These are phyloP conservation scores for Tolypocladium capitatum DNA, from an alignment of 2,329 filamentous ascomycete genomes.

Conservation along the genomic window DNA sequence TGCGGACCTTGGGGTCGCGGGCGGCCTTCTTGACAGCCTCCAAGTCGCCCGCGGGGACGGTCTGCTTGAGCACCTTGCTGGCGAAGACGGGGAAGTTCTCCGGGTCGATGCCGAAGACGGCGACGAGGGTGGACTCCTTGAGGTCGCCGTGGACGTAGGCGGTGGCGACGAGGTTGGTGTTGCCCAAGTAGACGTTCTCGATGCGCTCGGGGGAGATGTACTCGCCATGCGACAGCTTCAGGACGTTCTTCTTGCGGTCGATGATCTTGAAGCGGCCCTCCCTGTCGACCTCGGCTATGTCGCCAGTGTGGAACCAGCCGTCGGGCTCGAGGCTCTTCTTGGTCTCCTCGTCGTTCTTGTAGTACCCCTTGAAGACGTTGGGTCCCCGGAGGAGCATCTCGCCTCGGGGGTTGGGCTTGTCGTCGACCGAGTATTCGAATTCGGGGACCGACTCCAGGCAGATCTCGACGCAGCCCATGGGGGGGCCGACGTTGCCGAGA, in stretches of 20 bases:
- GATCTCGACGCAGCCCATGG: constrained; percentile 54
- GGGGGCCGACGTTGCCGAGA: constrained; percentile 68
- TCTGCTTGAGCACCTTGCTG: constrained; percentile 58
- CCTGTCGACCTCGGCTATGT: constrained; percentile 76
- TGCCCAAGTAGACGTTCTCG: constrained; percentile 85
- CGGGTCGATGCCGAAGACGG: constrained; percentile 77
- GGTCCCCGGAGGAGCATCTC: constrained; percentile 76
- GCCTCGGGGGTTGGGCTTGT: constrained; percentile 81
- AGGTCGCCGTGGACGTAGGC: constrained; percentile 88
- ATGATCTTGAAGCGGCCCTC: constrained; percentile 83
- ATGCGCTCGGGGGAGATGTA: constrained; percentile 96
- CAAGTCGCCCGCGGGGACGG: constrained; percentile 50
- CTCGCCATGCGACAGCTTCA: constrained; percentile 94
- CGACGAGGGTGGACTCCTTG: constrained; percentile 69
- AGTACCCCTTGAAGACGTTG: constrained; percentile 76
- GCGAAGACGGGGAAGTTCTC: constrained; percentile 72
- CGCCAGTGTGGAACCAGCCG: constrained; percentile 95
- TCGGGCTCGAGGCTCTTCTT: constrained; percentile 68
- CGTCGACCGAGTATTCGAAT: constrained; percentile 80
- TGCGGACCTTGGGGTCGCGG: constrained; percentile 55
- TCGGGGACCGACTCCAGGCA: constrained; percentile 83
- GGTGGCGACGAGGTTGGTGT: constrained; percentile 61
- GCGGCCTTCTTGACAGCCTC: constrained; percentile 54
- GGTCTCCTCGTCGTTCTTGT: constrained; percentile 81
- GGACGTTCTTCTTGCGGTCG: constrained; percentile 96